phyloP scores from a whole-genome alignment of 768 basidiomycete species.

The Pisolithus tinctorius region DNA sequence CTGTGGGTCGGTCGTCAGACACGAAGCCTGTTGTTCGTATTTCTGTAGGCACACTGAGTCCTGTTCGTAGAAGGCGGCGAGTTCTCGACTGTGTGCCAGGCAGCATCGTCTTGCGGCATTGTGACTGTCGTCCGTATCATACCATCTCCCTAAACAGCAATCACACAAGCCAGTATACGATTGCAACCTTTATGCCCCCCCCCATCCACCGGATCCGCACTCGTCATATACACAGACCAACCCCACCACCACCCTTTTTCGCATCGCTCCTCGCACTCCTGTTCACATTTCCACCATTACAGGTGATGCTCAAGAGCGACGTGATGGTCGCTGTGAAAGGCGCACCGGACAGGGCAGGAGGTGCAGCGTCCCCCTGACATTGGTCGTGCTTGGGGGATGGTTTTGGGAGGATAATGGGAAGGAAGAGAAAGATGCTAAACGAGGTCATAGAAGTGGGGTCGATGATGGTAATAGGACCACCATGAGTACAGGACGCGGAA shows the following conservation, averaged over 20 bases:
- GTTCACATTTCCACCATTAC: slow-evolving; percentile 73
- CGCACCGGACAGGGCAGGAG: slow-evolving; percentile 61
- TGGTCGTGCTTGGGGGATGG: slow-evolving; percentile 90
- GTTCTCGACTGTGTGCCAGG: too few species aligned
- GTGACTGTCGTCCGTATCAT: too few species aligned
- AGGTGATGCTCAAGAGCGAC: slow-evolving; percentile 53
- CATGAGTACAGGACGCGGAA: too few species aligned
- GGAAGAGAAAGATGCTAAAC: not conserved
- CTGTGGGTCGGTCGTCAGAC: too few species aligned
- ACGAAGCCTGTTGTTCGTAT: too few species aligned
- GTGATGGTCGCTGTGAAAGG: slow-evolving; percentile 62
- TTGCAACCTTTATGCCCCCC: too few species aligned
- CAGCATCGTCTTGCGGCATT: too few species aligned
- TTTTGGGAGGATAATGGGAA: slow-evolving; percentile 47
- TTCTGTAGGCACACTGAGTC: too few species aligned
- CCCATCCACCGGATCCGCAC: too few species aligned
- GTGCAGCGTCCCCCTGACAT: slow-evolving; percentile 82
- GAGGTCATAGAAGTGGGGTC: not conserved
- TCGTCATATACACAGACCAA: not conserved
- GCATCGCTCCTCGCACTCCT: slow-evolving; percentile 68
- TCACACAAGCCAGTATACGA: too few species aligned
- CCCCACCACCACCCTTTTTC: slow-evolving; percentile 82
- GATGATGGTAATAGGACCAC: not conserved
- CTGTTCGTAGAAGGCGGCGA: too few species aligned
- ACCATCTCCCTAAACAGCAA: too few species aligned